Base-by-base conservation (phyloP, 768 basidiomycete species). In the Pleurotus citrinopileatus region DNA sequence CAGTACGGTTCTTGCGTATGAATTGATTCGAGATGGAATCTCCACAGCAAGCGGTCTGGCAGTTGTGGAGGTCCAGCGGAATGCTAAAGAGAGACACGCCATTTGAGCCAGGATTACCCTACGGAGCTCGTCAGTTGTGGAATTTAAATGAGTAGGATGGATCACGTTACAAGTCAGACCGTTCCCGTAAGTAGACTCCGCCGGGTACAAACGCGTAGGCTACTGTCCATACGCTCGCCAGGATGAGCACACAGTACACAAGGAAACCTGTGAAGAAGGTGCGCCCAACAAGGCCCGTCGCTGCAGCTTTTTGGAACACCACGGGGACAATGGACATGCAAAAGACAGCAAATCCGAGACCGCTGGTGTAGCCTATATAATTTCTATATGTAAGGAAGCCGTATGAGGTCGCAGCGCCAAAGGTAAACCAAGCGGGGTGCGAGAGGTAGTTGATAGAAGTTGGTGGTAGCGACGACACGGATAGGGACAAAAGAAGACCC, bases 131-230 rank as follows among this genome's bases (percentile, higher is more conserved):
- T 44, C 10, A 55, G 50, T 22, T 51, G 19, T 22, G 25, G 55
- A 13, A n/a, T 19, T 25, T 20, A 22, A 10, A 22, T 42, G 23
- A 17, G 53, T 40, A n/a, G 40, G 53, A 47, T 25, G 28, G 28
- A n/a, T 47, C 36, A 13, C 78, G 81, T 66, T 61, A 90, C 82
- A 86, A 57, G 64, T 90, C 82, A 27, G 90, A 91, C 17, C 86
- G 75, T 70, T 95, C 92, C 47, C 92, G 74, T 45, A 95, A 70
- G 60, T 84, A 79, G 54, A 75, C 67, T 0, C 90, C 91, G 0
- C 88, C 88, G 2, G 91, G 91, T 10, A 95, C 90, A 60, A 94
- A 95, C 1, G 92, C 91, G 69, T 95, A 94, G 0, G 92, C 92
- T 52, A 90, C 90, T 0, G 91, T 93, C 73, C 91, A 89, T 13